Evolutionary conservation across 768 basidiomycete species (phyloP).

Genomic region (Punctularia strigosozonata): DNA sequence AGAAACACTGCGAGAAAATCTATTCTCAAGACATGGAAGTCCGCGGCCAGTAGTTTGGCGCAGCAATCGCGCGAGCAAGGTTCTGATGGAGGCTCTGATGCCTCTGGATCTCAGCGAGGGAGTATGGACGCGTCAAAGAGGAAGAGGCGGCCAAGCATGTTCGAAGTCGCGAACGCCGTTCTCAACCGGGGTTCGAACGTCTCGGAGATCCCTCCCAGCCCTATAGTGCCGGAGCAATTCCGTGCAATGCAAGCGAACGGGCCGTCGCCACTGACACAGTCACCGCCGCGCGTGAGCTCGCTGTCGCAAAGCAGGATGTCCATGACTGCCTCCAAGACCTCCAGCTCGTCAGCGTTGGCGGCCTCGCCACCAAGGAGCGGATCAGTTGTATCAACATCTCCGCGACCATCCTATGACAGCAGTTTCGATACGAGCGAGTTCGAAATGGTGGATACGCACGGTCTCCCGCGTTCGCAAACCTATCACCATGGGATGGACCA

Average conservation of each 20-base stretch:
- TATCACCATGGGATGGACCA: not conserved
- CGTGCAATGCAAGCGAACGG: slow-evolving; percentile 4
- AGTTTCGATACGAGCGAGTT: slow-evolving; percentile 51
- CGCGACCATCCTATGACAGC: not conserved
- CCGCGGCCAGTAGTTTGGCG: slow-evolving; percentile 22
- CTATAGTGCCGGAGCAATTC: slow-evolving; percentile 36
- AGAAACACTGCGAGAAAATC: slow-evolving; percentile 49
- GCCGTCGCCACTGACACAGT: slow-evolving; percentile 1
- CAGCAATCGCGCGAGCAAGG: too few species aligned
- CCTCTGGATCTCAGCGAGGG: slow-evolving; percentile 18
- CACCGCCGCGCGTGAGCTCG: not conserved
- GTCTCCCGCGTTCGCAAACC: slow-evolving; percentile 17
- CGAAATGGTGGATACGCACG: too few species aligned
- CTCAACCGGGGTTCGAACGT: slow-evolving; percentile 18
- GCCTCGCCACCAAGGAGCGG: slow-evolving; percentile 20
- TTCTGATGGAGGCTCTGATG: slow-evolving; percentile 11
- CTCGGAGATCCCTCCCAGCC: slow-evolving; percentile 51
- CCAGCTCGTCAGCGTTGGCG: slow-evolving; percentile 8
- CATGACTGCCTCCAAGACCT: slow-evolving; percentile 5
- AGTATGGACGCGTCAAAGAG: slow-evolving; percentile 28
- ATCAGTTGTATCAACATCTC: too few species aligned
- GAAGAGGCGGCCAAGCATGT: slow-evolving; percentile 34
- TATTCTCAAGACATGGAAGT: slow-evolving; percentile 57
- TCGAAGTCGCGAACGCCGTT: slow-evolving; percentile 26
- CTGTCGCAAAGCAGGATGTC: slow-evolving; percentile 12